Conservation (phyloP, 768 basidiomycete species). For the Hygrocybe coccinea region DNA sequence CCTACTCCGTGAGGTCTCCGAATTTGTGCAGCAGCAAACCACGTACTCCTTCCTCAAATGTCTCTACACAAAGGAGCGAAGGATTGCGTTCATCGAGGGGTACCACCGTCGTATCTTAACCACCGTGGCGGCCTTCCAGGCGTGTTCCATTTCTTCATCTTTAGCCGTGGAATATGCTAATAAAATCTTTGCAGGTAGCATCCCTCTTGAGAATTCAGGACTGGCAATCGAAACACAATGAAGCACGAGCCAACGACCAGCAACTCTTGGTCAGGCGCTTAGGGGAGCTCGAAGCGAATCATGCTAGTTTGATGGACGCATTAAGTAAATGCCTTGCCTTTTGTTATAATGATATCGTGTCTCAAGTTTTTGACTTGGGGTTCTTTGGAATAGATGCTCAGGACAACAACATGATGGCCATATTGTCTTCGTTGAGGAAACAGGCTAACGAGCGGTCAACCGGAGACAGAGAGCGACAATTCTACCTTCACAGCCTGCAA, state of each 20-base stretch:
- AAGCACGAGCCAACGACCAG: constrained; percentile 17
- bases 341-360: neutral
- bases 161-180: no score
- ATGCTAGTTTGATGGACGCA: constrained; percentile 10
- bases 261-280: constrained; percentile 4
- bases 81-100: neutral
- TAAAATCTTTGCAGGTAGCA: neutral
- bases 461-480: constrained; percentile 10
- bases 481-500: constrained; percentile 16
- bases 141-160: neutral
- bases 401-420: constrained; percentile 15
- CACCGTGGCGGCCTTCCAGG: neutral
- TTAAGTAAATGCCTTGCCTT: constrained; percentile 7
- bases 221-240: constrained; percentile 15
- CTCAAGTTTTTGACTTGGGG: no score
- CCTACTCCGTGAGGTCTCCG: no score
- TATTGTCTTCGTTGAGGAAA: constrained; percentile 21
- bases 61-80: no score
- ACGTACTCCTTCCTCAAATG: no score
- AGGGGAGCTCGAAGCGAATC: constrained; percentile 10
- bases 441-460: constrained; percentile 9
- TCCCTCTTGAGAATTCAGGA: constrained; percentile 3
- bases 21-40: no score
- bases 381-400: constrained; percentile 7
- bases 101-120: neutral